Conservation (phyloP, 192 early-diverging fungal species). For the Backusella tarrabulga region DNA sequence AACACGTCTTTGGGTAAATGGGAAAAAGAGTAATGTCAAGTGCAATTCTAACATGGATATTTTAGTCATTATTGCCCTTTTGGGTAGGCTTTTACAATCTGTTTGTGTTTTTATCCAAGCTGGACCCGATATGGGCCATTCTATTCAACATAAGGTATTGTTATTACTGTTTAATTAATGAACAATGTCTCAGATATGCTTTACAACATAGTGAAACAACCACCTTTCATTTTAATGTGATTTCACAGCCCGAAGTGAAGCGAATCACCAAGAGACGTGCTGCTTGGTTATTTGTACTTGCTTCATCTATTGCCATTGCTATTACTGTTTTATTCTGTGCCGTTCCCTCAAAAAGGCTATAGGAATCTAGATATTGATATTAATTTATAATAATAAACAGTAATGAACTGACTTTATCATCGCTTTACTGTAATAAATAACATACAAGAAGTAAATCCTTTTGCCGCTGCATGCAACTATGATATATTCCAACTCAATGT, state of each 20-base stretch:
- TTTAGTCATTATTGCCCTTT: constrained; percentile 25
- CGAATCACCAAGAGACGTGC: constrained; percentile 21
- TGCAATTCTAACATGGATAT: not conserved
- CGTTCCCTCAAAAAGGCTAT: constrained; percentile 28
- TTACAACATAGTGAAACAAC: constrained; percentile 30
- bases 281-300: constrained; percentile 23
- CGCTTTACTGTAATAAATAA: too few species aligned
- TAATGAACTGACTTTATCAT: too few species aligned
- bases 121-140: constrained; percentile 38
- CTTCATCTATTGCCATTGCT: constrained; percentile 11
- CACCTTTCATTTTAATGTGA: constrained; percentile 32
- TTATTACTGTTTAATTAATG: not conserved
- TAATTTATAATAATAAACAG: not conserved
- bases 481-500: too few species aligned
- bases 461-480: too few species aligned
- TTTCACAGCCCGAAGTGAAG: constrained; percentile 27
- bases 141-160: constrained; percentile 32
- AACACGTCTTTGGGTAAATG: constrained; percentile 47
- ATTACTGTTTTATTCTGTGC: constrained; percentile 32
- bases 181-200: not conserved
- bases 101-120: constrained; percentile 32
- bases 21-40: not conserved
- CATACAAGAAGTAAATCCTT: too few species aligned
- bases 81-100: constrained; percentile 39
- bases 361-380: not conserved